Percentiles rank a stretch among this genome's conserved stretches.
Evolutionary conservation across 2,329 filamentous ascomycete species (phyloP).

Genomic region (Aphanocladium album): DNA sequence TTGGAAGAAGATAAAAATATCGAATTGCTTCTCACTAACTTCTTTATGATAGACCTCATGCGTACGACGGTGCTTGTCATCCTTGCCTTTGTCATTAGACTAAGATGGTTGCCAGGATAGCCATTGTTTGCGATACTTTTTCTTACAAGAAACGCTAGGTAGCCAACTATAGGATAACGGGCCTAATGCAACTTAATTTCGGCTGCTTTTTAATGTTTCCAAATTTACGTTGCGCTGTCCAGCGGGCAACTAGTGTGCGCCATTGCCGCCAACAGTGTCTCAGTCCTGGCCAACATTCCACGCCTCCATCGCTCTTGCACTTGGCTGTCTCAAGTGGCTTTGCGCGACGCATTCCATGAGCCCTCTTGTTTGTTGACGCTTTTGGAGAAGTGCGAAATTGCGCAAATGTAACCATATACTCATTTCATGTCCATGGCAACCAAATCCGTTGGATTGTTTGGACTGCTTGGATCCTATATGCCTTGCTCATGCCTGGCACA

Average conservation of each 20-base stretch:
- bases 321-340: not conserved
- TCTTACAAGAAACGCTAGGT: no score
- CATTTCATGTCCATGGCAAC: not conserved
- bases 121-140: no score
- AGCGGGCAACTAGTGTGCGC: not conserved
- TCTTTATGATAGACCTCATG: not conserved
- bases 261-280: not conserved
- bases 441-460: not conserved
- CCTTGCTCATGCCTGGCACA: not conserved
- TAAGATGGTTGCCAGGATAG: no score
- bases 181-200: not conserved
- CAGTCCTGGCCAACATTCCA: conserved; percentile 10
- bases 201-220: not conserved
- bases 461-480: not conserved
- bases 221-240: not conserved
- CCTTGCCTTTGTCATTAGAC: no score
- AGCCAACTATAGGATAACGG: not conserved
- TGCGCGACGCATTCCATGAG: conserved; percentile 9
- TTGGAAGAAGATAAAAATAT: not conserved
- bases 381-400: not conserved
- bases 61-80: no score
- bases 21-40: not conserved
- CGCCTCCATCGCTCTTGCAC: not conserved
- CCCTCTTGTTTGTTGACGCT: conserved; percentile 8
- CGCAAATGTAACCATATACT: not conserved